Evolutionary conservation across 2,329 filamentous ascomycete genomes (phyloP).

Genomic region (Talaromyces islandicus): DNA sequence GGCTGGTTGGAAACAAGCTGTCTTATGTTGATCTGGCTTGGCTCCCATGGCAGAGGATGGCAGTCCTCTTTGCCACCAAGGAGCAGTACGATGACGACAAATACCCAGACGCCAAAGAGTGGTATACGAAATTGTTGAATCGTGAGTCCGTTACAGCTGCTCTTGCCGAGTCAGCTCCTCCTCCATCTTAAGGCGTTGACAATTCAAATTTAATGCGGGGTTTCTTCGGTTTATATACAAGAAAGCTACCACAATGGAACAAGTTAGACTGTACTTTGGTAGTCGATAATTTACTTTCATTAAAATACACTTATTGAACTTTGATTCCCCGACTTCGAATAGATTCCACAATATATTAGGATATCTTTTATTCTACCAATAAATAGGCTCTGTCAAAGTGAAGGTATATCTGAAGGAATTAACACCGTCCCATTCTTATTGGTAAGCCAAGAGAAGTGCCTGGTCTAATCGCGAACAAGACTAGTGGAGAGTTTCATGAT

Average conservation of each 20-base stretch:
- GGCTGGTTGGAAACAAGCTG: conserved; percentile 18
- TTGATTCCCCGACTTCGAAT: too few relatives aligned
- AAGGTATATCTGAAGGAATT: not conserved
- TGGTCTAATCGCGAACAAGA: not conserved
- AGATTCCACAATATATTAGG: not conserved
- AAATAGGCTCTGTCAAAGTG: too few relatives aligned
- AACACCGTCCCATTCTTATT: not conserved
- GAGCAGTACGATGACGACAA: not conserved
- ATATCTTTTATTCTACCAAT: not conserved
- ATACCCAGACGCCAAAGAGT: not conserved
- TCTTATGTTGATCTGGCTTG: conserved; percentile 7
- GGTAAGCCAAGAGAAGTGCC: not conserved
- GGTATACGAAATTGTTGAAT: not conserved
- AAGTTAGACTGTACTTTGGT: too few relatives aligned
- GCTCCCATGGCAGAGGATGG: conserved; percentile 8
- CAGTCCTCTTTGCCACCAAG: not conserved
- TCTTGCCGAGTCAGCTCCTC: not conserved
- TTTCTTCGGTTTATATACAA: not conserved
- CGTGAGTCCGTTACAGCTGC: not conserved
- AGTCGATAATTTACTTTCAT: too few relatives aligned
- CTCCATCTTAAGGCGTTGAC: not conserved
- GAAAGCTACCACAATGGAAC: not conserved
- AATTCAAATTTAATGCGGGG: not conserved
- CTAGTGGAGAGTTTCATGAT: not conserved
- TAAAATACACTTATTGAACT: too few relatives aligned